Percentiles rank a stretch among this genome's conserved stretches.
phyloP scores from a whole-genome alignment of 345 rosid species.

The Populus ilicifolia region DNA sequence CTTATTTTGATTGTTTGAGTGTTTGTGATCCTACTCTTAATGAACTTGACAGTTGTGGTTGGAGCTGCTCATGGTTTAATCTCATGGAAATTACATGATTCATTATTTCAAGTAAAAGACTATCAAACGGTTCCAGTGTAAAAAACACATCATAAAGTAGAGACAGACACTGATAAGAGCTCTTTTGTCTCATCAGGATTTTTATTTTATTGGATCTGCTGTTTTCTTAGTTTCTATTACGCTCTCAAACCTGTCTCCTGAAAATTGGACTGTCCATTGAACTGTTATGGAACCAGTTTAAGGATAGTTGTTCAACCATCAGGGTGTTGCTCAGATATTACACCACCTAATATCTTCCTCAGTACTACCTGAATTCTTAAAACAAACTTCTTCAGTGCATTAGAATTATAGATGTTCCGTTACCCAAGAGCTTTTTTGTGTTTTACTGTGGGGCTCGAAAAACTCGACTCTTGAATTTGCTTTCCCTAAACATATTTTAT shows the following conservation, averaged over 20 bases:
- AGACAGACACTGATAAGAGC: neutral
- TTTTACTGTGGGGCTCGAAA: neutral
- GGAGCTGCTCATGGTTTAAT: neutral
- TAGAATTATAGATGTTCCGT: neutral
- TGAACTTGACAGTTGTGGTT: neutral
- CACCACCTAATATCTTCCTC: neutral
- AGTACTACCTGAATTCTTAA: neutral
- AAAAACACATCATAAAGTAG: neutral
- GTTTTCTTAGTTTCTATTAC: neutral
- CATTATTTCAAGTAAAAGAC: neutral
- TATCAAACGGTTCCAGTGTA: neutral
- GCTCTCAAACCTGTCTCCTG: neutral
- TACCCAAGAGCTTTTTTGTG: neutral
- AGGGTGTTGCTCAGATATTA: neutral
- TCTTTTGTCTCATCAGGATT: neutral
- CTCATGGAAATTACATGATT: neutral
- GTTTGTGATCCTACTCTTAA: neutral
- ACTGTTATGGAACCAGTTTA: neutral
- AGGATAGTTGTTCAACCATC: neutral
- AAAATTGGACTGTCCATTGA: neutral
- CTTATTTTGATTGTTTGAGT: neutral
- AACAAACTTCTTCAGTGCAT: neutral
- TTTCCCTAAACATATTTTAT: constrained; percentile 3
- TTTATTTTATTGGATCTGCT: neutral
- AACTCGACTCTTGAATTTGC: neutral